Base-by-base conservation (phyloP, 352 stramenopile species). In the Thalassiosira hispida region DNA sequence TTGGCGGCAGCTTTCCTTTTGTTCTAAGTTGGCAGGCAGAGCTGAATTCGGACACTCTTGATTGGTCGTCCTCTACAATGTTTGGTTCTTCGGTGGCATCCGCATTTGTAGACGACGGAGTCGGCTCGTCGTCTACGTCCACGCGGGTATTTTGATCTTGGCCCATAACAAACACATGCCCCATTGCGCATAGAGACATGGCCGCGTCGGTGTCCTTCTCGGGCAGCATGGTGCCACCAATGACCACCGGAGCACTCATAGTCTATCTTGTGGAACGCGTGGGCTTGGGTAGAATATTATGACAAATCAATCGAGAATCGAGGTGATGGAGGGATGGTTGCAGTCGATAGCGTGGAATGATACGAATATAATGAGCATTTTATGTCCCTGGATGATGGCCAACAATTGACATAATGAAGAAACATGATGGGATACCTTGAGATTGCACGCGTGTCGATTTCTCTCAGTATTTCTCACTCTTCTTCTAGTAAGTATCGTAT, bases 181-280 rank as follows among this genome's bases (percentile, higher is more conserved):
- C 40, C 40, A 49, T 49, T 5, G 42, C 55, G 20, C 27, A 63
- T 7, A 63, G 55, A 16, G 55, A 49, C 27, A 63, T 46, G 31
- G 33, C 52, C 20, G 55, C 31, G 9, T 20, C 55, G 38, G 55
- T n/a, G 9, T 20, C 55, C 40, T 49, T 49, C 9, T 49, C 40
- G 6, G 40, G 40, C 9, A 49, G 11, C 11, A 18, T 12, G 11
- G 16, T 12, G 16, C 16, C 16, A 16, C 40, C 3, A 2, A 49
- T 49, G 5, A 16, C n/a, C 16, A 18, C 40, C 11, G 40, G 40
- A 49, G 11, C 2, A 49, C 40, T 49, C 40, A 49, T 49, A 12
- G 16, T 16, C n/a, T 18, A 42, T n/a, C n/a, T n/a, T n/a, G 35
- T 42, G 5, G 35, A 42, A 42, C 35, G 5, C n/a, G n/a, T n/a